These are phyloP conservation scores for Shiraia bambusicola DNA, from an alignment of 2,329 filamentous ascomycete species.

Conservation along the genomic window DNA sequence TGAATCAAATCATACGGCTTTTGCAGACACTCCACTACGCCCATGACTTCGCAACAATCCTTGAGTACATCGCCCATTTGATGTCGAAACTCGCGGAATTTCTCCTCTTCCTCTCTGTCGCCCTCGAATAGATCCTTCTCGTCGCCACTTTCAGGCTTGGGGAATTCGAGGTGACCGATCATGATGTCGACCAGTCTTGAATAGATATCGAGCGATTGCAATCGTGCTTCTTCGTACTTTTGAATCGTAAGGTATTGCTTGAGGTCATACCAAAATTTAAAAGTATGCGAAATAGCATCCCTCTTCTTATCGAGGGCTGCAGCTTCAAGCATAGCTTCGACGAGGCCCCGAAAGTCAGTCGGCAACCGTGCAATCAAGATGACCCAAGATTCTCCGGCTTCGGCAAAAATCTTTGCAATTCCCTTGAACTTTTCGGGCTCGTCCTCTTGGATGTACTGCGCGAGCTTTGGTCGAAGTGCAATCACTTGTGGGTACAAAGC, in stretches of 20 bases:
- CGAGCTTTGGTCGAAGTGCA: slow-evolving; percentile 73
- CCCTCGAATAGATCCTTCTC: slow-evolving; percentile 90
- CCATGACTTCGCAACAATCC: slow-evolving; percentile 94
- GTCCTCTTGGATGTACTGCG: slow-evolving; percentile 72
- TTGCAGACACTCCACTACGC: slow-evolving; percentile 82
- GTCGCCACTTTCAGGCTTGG: slow-evolving; percentile 70
- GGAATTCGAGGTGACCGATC: slow-evolving; percentile 86
- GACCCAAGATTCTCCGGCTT: slow-evolving; percentile 93
- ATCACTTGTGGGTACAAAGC: slow-evolving; percentile 79
- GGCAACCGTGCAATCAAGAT: slow-evolving; percentile 86
- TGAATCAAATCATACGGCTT: slow-evolving; percentile 89
- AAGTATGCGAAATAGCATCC: slow-evolving; percentile 91
- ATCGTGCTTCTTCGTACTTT: slow-evolving; percentile 78
- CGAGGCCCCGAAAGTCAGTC: slow-evolving; percentile 75
- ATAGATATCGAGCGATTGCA: slow-evolving; percentile 78
- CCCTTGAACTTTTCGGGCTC: slow-evolving; percentile 86
- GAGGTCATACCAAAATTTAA: slow-evolving; percentile 97
- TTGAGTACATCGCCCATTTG: slow-evolving; percentile 98
- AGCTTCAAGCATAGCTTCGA: slow-evolving; percentile 91
- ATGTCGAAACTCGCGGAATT: slow-evolving; percentile 94
- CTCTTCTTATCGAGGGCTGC: slow-evolving; percentile 82
- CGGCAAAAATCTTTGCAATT: slow-evolving; percentile 84
- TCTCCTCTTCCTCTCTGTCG: slow-evolving; percentile 92
- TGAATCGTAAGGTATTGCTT: slow-evolving; percentile 95
- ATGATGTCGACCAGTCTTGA: slow-evolving; percentile 90